Conservation (phyloP, 2,329 filamentous ascomycete genomes). For the Fusarium goolgardi region DNA sequence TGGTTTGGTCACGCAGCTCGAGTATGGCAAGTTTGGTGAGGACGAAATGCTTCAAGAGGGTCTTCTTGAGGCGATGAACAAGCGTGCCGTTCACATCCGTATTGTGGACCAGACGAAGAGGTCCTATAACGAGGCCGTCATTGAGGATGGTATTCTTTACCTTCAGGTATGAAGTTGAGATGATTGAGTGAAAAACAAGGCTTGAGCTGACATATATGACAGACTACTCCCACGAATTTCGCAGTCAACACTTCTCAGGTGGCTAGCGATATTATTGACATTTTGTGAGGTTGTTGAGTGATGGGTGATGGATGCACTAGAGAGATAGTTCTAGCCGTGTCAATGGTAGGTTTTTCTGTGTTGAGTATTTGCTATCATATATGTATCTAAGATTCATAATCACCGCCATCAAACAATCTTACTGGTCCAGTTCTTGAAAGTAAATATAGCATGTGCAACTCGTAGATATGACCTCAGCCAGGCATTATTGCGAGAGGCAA, state of each 20-base stretch:
- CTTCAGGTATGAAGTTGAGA: slow-evolving; percentile 56
- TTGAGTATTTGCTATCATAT: not conserved
- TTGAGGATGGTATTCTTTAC: slow-evolving; percentile 63
- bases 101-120: slow-evolving; percentile 58
- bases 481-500: no score
- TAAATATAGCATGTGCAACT: not conserved
- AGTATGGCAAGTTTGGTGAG: slow-evolving; percentile 58
- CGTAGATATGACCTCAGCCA: no score
- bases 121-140: slow-evolving; percentile 58
- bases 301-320: no score
- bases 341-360: not conserved
- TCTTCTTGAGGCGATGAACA: slow-evolving; percentile 60
- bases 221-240: slow-evolving; percentile 53
- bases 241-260: slow-evolving; percentile 53
- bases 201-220: slow-evolving; percentile 10
- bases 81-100: slow-evolving; percentile 57
- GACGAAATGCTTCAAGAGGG: slow-evolving; percentile 64
- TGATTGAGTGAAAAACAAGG: not conserved
- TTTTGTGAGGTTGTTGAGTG: slow-evolving; percentile 44
- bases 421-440: not conserved
- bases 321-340: not conserved
- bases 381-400: not conserved
- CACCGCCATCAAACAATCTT: no score
- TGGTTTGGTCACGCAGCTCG: slow-evolving; percentile 55
- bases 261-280: slow-evolving; percentile 52